Evolutionary conservation across 106 monocot genomes (phyloP), one percentile per base, ranked within the genome.

Genomic region (Platanthera zijinensis): DNA sequence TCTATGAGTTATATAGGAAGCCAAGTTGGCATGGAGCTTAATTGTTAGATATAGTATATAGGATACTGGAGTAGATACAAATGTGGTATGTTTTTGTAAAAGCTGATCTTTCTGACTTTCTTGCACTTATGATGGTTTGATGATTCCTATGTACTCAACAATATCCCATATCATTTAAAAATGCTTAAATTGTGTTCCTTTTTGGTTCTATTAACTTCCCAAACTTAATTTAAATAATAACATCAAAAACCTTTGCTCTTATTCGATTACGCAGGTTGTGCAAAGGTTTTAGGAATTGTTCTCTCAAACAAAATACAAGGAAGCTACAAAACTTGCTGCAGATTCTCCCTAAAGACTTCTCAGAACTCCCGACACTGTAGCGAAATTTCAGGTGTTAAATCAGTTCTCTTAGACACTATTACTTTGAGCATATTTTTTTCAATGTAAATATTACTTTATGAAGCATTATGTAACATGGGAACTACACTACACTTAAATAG

Each of bases 281-380:
- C 96, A 97, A 67, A 89, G 96, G 73, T 97, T 97, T 64, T 91
- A 94, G 59, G 93, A 97, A 69, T 68, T 97, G 32, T 97, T 97
- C 78, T 90, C 96, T 39, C 96, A 97, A 75, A 97, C 91, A 19
- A 97, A 97, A 71, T 97, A 97, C 71, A 97, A 97, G 81, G 93
- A 97, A 84, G 96, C 96, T 69, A 93, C 96, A 75, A 93, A 97
- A 80, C 89, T 97, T 79, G 96, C 96, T 80, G 93, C 96, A 71
- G 96, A 97, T 48, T 97, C 96, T 84, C 96, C 96, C 52, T 91
- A 97, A 78, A 91, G 89, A 73, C 83, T 97, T 63, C 84, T 97
- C 17, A 80, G 96, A 77, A 97, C 96, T 73, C 93, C 93, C 0
- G 96, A 97, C 13, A 97, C 93, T 76, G 91, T 97, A 61, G 96